Conservation (phyloP, 2,329 filamentous ascomycete genomes). For the Colletotrichum navitas region DNA sequence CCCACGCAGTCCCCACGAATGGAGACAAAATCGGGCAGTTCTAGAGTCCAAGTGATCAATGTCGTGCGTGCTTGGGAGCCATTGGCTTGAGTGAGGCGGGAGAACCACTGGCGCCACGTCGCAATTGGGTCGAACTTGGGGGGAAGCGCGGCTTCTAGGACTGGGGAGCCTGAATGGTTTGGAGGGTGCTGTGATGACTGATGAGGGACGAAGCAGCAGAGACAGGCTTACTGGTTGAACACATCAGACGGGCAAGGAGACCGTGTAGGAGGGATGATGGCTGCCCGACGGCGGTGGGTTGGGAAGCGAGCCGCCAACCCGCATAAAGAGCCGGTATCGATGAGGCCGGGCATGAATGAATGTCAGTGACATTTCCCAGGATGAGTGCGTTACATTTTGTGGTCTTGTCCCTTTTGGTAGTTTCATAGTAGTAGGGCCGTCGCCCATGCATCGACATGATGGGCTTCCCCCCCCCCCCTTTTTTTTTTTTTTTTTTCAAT, state of each 20-base stretch:
- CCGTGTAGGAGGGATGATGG: conserved; percentile 40
- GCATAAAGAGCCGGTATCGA: conserved; percentile 30
- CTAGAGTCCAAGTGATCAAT: conserved; percentile 40
- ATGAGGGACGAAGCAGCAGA: conserved; percentile 2
- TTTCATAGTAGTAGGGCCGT: background rate
- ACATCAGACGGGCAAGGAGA: conserved; percentile 29
- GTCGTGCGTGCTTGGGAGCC: conserved; percentile 38
- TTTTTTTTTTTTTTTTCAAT: background rate
- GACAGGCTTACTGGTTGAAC: conserved; percentile 2
- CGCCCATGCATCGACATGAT: background rate
- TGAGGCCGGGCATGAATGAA: conserved; percentile 36
- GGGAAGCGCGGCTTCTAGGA: conserved; percentile 29
- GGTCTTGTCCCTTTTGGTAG: conserved; percentile 22
- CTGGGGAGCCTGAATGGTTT: conserved; percentile 15
- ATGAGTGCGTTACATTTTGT: conserved; percentile 20
- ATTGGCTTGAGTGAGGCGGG: conserved; percentile 40
- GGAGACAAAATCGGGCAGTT: conserved; percentile 31
- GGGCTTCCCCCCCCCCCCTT: background rate
- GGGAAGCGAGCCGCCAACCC: conserved; percentile 32
- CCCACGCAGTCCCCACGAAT: conserved; percentile 40
- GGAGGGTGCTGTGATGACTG: conserved; percentile 24
- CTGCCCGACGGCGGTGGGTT: conserved; percentile 41
- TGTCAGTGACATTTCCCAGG: conserved; percentile 34
- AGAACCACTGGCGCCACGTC: conserved; percentile 44
- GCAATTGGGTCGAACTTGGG: conserved; percentile 38